A percentile compares a stretch with the other conserved stretches of the same genome.
phyloP scores from a whole-genome alignment of 768 basidiomycete species.

The Tricholoma saponaceum region DNA sequence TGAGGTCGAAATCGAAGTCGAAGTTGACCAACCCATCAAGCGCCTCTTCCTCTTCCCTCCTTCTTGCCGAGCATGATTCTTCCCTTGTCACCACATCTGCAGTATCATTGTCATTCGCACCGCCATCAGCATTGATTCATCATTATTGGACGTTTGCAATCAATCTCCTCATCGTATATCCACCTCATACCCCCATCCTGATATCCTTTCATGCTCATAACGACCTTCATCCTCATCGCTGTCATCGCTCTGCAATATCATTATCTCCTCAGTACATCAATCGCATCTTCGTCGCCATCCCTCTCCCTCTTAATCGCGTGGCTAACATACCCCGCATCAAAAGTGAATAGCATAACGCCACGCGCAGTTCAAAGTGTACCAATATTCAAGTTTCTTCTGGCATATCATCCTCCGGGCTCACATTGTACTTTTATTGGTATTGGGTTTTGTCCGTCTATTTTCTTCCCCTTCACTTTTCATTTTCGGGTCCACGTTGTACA shows the following conservation, averaged over 20 bases:
- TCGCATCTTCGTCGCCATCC: not conserved
- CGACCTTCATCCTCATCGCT: not conserved
- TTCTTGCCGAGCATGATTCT: conserved; percentile 8
- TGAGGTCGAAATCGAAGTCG: conserved; percentile 48
- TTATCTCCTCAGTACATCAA: conserved; percentile 1
- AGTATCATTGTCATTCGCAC: not conserved
- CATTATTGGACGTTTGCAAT: not conserved
- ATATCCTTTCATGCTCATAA: not conserved
- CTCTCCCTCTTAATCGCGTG: not conserved
- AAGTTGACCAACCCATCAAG: conserved; percentile 52
- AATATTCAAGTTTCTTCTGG: not conserved
- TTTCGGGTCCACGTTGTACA: conserved; percentile 1
- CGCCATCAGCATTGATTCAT: not conserved
- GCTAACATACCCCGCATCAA: not conserved
- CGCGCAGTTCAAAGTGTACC: not conserved
- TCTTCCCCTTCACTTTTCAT: conserved; percentile 1
- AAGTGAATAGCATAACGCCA: conserved; percentile 1
- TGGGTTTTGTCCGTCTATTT: not conserved
- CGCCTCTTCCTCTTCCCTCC: conserved; percentile 67
- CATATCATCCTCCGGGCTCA: not conserved
- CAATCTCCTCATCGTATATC: not conserved
- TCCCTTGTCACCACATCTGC: conserved; percentile 5
- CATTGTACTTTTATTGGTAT: conserved; percentile 3
- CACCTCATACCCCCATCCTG: not conserved
- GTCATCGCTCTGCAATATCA: conserved; percentile 4